These are phyloP conservation scores for Phaeomoniella chlamydospora DNA, from an alignment of 2,329 filamentous ascomycete species.

Conservation along the genomic window DNA sequence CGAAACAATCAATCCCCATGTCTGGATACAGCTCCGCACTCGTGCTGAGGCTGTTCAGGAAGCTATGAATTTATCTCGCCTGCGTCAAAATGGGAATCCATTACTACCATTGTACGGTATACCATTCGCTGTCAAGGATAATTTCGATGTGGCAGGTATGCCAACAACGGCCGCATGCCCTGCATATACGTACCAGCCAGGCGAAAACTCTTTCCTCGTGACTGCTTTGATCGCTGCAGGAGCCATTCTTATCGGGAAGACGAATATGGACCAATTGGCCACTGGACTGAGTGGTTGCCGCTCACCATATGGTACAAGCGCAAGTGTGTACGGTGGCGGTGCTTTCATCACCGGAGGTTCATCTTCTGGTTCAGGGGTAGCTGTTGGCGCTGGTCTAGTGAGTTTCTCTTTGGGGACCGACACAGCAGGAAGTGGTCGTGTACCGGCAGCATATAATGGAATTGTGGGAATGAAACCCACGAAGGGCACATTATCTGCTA, in stretches of 20 bases:
- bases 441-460: slow-evolving; percentile 14
- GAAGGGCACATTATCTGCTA: slow-evolving; percentile 11
- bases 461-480: slow-evolving; percentile 15
- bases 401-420: slow-evolving; percentile 34
- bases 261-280: slow-evolving; percentile 46
- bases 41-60: slow-evolving; percentile 23
- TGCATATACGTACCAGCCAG: slow-evolving; percentile 31
- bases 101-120: slow-evolving; percentile 34
- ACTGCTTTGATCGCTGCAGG: slow-evolving; percentile 34
- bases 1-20: slow-evolving; percentile 28
- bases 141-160: slow-evolving; percentile 29
- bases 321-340: slow-evolving; percentile 32
- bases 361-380: slow-evolving; percentile 40
- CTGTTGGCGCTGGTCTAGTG: slow-evolving; percentile 37
- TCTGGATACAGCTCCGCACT: slow-evolving; percentile 34
- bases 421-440: slow-evolving; percentile 13
- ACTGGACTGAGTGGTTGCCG: slow-evolving; percentile 46
- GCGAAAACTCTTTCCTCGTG: slow-evolving; percentile 31
- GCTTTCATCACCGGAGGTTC: slow-evolving; percentile 42
- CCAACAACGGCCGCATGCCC: slow-evolving; percentile 34
- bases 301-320: slow-evolving; percentile 41
- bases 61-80: slow-evolving; percentile 24
- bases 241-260: slow-evolving; percentile 42
- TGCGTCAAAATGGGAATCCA: slow-evolving; percentile 22
- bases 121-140: slow-evolving; percentile 35